Evolutionary conservation across 257 asterid genomes (phyloP).

Genomic region (Ballota nigra): DNA sequence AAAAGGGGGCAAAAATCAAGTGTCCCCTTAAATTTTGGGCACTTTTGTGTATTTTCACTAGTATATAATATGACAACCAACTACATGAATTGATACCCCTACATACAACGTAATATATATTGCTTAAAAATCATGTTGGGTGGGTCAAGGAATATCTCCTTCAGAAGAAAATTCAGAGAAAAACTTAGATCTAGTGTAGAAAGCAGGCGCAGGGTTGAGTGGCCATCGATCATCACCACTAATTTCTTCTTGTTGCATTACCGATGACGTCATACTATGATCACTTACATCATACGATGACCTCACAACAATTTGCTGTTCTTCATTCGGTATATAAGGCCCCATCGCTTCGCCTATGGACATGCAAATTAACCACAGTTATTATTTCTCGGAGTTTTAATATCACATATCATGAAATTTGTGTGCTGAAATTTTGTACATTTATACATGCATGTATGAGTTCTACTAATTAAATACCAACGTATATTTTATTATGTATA

Average conservation of each 20-base stretch:
- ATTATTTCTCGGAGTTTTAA: too few relatives aligned
- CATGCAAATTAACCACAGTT: background rate
- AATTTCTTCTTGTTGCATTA: background rate
- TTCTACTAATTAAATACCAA: too few relatives aligned
- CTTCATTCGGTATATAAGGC: background rate
- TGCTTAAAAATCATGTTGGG: background rate
- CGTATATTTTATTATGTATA: too few relatives aligned
- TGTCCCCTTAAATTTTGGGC: too few relatives aligned
- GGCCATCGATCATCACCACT: slow-evolving; percentile 9
- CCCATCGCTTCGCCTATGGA: slow-evolving; percentile 19
- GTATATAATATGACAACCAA: background rate
- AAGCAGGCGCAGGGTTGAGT: background rate
- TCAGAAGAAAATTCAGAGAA: slow-evolving; percentile 22
- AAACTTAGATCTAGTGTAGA: background rate
- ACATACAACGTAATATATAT: background rate
- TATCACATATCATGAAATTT: too few relatives aligned
- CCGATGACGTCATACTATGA: background rate
- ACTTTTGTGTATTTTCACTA: too few relatives aligned
- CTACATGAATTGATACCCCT: background rate
- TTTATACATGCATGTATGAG: too few relatives aligned
- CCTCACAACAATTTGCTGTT: slow-evolving; percentile 9
- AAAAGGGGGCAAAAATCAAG: too few relatives aligned
- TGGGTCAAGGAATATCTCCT: slow-evolving; percentile 17
- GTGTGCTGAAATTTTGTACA: too few relatives aligned
- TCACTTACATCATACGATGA: slow-evolving; percentile 21